Evolutionary conservation across 495 filamentous ascomycete genomes (phyloP).

Genomic region (Daldinia bambusicola): DNA sequence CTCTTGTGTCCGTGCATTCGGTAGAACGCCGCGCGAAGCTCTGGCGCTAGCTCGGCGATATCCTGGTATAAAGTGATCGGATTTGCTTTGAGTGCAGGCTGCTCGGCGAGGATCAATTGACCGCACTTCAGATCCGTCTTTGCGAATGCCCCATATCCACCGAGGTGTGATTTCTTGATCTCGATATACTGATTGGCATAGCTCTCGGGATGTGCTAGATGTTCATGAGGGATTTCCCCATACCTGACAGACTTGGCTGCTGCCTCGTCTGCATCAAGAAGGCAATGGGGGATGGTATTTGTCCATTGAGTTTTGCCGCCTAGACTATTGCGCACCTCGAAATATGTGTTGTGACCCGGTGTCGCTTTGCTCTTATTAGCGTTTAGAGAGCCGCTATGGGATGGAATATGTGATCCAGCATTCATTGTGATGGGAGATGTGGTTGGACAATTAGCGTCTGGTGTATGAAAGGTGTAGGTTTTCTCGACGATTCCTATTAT

Average conservation of each 20-base stretch:
- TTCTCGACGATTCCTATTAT: too few relatives aligned
- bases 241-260: not conserved
- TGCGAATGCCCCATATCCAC: conserved; percentile 50
- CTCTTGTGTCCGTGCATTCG: conserved; percentile 33
- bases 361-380: not conserved
- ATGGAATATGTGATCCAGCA: not conserved
- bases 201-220: conserved; percentile 18
- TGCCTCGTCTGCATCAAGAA: not conserved
- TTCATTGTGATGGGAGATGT: not conserved
- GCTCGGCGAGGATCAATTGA: conserved; percentile 46
- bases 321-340: not conserved
- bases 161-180: conserved; percentile 37
- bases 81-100: conserved; percentile 35
- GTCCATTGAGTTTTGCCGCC: not conserved
- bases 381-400: not conserved
- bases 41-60: conserved; percentile 30
- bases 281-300: not conserved
- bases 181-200: conserved; percentile 39
- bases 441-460: not conserved
- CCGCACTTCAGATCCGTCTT: conserved; percentile 35
- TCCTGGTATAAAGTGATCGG: conserved; percentile 23
- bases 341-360: not conserved
- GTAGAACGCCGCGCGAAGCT: conserved; percentile 14
- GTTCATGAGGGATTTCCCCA: conserved; percentile 24
- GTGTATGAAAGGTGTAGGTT: too few relatives aligned